phyloP scores from a whole-genome alignment of 2,329 filamentous ascomycete species.

The Thielaviopsis ethacetica region DNA sequence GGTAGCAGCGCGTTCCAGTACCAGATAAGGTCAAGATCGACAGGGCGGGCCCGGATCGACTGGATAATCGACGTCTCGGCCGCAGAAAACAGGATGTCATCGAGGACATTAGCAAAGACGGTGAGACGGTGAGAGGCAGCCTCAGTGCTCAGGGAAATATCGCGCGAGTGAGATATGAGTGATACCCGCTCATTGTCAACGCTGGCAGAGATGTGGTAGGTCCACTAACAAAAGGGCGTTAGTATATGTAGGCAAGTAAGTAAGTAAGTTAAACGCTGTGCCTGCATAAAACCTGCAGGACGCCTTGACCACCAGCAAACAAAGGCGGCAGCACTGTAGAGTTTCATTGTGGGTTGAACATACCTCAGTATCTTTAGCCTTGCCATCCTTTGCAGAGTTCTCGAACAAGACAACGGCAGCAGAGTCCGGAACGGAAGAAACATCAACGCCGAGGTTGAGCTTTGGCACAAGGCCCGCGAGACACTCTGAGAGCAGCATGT shows the following conservation, averaged over 20 bases:
- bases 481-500: not conserved
- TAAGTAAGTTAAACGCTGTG: not conserved
- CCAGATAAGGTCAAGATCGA: conserved; percentile 29
- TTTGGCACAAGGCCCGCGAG: not conserved
- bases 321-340: not conserved
- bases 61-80: not conserved
- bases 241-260: not conserved
- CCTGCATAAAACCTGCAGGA: not conserved
- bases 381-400: conserved; percentile 2
- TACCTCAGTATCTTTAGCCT: conserved; percentile 7
- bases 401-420: conserved; percentile 5
- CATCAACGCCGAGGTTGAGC: not conserved
- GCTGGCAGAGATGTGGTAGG: conserved; percentile 14
- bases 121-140: conserved; percentile 13
- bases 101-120: conserved; percentile 14
- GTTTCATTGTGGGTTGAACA: not conserved
- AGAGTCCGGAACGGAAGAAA: not conserved
- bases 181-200: conserved; percentile 11
- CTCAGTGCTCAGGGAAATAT: conserved; percentile 11
- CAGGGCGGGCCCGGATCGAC: conserved; percentile 10
- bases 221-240: conserved; percentile 13
- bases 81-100: conserved; percentile 10
- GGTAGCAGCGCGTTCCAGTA: conserved; percentile 28
- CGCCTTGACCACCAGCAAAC: not conserved
- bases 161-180: conserved; percentile 14